A percentile compares a stretch with the other conserved stretches of the same genome.
phyloP scores from a whole-genome alignment of 1,284 basidiomycete species.

The Leccinum fuscescens region DNA sequence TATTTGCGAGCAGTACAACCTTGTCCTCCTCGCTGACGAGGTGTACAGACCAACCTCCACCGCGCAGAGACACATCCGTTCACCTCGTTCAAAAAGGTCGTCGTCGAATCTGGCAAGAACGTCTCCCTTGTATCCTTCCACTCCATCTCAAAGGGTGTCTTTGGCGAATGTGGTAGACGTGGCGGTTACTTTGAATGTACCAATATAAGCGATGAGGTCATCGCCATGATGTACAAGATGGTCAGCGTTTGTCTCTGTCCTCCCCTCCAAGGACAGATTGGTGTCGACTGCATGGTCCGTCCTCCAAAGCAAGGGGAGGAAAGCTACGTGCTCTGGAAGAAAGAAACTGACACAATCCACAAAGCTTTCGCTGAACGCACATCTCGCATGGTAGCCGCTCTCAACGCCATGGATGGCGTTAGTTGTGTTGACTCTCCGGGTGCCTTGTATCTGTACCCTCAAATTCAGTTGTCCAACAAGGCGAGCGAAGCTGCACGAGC shows the following conservation, averaged over 20 bases:
- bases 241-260: conserved; percentile 88
- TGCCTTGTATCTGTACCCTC: conserved; percentile 86
- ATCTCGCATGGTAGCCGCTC: conserved; percentile 67
- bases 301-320: conserved; percentile 76
- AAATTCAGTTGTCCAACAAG: conserved; percentile 65
- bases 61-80: conserved; percentile 67
- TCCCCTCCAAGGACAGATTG: conserved; percentile 85
- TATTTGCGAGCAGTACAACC: conserved; percentile 80
- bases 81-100: conserved; percentile 88
- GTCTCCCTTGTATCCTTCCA: conserved; percentile 91
- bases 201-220: conserved; percentile 75
- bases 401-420: conserved; percentile 78
- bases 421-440: conserved; percentile 88
- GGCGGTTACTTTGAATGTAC: conserved; percentile 92
- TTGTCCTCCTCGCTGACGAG: conserved; percentile 91
- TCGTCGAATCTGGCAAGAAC: conserved; percentile 59
- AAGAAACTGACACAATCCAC: conserved; percentile 81
- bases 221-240: conserved; percentile 93
- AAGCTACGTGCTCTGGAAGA: conserved; percentile 75
- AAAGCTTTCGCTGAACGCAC: conserved; percentile 72
- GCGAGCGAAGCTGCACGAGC: conserved; percentile 73
- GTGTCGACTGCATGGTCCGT: conserved; percentile 87
- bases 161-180: conserved; percentile 89
- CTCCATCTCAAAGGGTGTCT: conserved; percentile 92
- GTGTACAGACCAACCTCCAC: conserved; percentile 95